phyloP scores from a whole-genome alignment of 257 asterid genomes.

The Solanum megistacrolobum region DNA sequence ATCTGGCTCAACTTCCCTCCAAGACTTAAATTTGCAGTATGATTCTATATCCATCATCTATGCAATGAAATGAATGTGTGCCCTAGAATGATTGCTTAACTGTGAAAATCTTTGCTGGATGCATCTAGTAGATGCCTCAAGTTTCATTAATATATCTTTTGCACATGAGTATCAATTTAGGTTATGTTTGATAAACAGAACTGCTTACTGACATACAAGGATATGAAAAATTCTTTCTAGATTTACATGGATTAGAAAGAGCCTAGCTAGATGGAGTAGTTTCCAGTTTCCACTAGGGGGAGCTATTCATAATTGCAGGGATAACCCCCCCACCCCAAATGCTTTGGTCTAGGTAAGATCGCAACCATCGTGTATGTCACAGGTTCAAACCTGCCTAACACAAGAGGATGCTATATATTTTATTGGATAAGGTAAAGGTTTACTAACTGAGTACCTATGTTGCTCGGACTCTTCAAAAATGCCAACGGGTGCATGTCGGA shows the following conservation, averaged over 20 bases:
- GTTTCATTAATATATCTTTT: background rate
- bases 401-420: too few species aligned
- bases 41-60: background rate
- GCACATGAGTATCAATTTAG: background rate
- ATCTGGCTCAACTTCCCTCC: slow-evolving; percentile 71
- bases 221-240: background rate
- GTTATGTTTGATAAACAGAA: background rate
- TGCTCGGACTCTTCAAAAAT: too few species aligned
- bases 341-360: background rate
- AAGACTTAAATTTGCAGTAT: slow-evolving; percentile 80
- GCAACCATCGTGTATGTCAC: background rate
- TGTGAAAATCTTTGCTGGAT: background rate
- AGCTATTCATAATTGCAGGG: background rate
- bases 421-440: background rate
- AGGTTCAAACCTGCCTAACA: background rate
- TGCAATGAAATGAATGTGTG: background rate
- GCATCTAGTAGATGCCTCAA: background rate
- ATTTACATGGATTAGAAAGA: background rate
- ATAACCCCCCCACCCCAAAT: background rate
- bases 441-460: background rate
- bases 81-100: background rate
- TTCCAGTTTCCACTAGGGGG: background rate
- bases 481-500: too few species aligned
- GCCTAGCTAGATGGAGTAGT: background rate
- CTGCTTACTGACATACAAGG: background rate